Percentiles rank a stretch among this genome's conserved stretches.
These are phyloP conservation scores for Terfezia claveryi DNA, from an alignment of 495 filamentous ascomycete species.

Conservation along the genomic window DNA sequence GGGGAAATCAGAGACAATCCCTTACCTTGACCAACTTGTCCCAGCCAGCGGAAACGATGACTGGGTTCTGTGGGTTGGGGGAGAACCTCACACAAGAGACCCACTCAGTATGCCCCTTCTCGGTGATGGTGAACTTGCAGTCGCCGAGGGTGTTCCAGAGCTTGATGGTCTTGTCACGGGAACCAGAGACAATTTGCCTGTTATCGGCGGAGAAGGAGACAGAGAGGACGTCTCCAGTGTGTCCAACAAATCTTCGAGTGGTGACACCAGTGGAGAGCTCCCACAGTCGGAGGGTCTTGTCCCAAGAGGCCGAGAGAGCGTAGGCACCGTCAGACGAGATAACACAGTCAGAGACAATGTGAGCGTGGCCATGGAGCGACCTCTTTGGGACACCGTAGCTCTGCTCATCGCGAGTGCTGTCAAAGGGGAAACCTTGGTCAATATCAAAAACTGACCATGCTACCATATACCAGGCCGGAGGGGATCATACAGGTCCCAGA, in stretches of 20 bases:
- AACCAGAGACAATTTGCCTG: constrained; percentile 98
- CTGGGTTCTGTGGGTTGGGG: constrained; percentile 98
- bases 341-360: constrained; percentile 99
- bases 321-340: constrained; percentile 99
- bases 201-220: constrained; percentile 99
- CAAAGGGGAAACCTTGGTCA: background rate
- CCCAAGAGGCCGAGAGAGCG: constrained; percentile 95
- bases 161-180: constrained; percentile 96
- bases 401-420: constrained; percentile 67
- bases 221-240: constrained; percentile 98
- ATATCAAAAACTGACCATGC: background rate
- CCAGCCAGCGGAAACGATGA: constrained; percentile 97
- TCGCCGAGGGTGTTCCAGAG: constrained; percentile 99
- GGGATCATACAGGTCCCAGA: constrained; percentile 66
- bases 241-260: constrained; percentile 93
- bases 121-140: constrained; percentile 99
- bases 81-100: constrained; percentile 98
- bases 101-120: constrained; percentile 99
- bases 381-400: constrained; percentile 93
- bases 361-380: constrained; percentile 91
- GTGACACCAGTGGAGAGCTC: constrained; percentile 90
- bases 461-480: background rate
- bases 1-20: background rate
- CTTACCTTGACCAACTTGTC: constrained; percentile 99
- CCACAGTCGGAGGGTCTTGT: constrained; percentile 99